Evolutionary conservation across 1,284 basidiomycete species (phyloP).

Genomic region (Cutaneotrichosporon sp.): DNA sequence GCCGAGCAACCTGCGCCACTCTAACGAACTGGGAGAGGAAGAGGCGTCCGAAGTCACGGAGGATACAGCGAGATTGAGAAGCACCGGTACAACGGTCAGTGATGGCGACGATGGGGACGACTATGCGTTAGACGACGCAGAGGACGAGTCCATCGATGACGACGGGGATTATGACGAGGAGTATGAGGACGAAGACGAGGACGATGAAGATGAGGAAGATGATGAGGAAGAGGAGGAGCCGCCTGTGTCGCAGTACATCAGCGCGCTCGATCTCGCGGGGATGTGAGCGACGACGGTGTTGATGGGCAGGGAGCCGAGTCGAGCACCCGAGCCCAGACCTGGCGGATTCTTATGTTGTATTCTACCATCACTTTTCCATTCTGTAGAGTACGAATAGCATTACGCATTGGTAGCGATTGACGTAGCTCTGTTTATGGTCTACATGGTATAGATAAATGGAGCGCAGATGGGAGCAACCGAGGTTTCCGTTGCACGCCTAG

Average conservation of each 20-base stretch:
- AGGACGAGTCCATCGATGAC: slow-evolving; percentile 5
- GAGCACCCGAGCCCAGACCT: background rate
- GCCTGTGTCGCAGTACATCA: slow-evolving; percentile 46
- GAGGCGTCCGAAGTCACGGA: background rate
- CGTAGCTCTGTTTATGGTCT: too few relatives aligned
- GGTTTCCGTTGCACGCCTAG: background rate
- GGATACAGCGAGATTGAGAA: background rate
- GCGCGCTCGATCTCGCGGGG: slow-evolving; percentile 45
- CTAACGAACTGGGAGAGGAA: background rate
- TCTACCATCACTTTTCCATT: background rate
- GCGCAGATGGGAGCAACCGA: too few relatives aligned
- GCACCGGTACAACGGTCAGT: background rate
- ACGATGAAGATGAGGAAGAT: slow-evolving; percentile 45
- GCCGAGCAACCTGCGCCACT: background rate
- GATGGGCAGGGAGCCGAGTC: background rate
- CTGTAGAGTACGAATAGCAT: slow-evolving; percentile 5
- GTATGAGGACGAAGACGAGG: slow-evolving; percentile 36
- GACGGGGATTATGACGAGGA: slow-evolving; percentile 29
- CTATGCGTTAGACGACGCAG: slow-evolving; percentile 10
- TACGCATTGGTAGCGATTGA: background rate
- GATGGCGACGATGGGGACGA: background rate
- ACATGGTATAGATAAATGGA: too few relatives aligned
- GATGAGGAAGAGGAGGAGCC: slow-evolving; percentile 40
- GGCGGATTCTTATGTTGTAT: slow-evolving; percentile 4
- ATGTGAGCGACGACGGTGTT: background rate